Conservation (phyloP, 306 rosid species). For the Ziziphus jujuba region DNA sequence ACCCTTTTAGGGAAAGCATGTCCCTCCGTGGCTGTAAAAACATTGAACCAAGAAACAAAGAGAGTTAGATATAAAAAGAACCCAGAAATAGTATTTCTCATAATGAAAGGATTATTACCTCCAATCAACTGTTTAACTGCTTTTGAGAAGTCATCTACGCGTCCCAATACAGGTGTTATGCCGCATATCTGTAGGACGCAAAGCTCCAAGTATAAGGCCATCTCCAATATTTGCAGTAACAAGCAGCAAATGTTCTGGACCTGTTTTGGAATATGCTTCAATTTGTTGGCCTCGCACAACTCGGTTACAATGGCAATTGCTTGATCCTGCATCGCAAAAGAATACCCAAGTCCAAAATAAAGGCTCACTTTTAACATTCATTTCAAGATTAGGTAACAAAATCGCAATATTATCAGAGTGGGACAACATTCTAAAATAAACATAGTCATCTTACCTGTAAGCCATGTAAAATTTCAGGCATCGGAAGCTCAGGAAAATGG, state of each 20-base stretch:
- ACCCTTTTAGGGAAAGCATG: slow-evolving; percentile 57
- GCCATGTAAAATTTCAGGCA: slow-evolving; percentile 96
- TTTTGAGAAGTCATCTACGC: slow-evolving; percentile 83
- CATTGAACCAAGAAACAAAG: slow-evolving; percentile 2
- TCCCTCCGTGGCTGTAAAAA: slow-evolving; percentile 63
- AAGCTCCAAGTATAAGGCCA: slow-evolving; percentile 88
- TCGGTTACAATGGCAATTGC: slow-evolving; percentile 60
- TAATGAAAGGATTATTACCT: slow-evolving; percentile 47
- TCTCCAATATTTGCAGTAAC: slow-evolving; percentile 75
- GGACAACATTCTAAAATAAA: background rate
- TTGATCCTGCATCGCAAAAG: slow-evolving; percentile 67
- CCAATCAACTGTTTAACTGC: slow-evolving; percentile 58
- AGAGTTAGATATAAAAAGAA: background rate
- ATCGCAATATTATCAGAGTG: background rate
- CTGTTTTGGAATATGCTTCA: slow-evolving; percentile 43
- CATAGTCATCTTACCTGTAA: slow-evolving; percentile 54
- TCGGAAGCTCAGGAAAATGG: slow-evolving; percentile 94
- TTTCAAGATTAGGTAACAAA: background rate
- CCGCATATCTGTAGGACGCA: slow-evolving; percentile 87
- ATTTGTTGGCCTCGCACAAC: slow-evolving; percentile 59
- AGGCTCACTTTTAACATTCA: background rate
- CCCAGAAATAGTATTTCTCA: background rate
- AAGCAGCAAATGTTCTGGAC: slow-evolving; percentile 57
- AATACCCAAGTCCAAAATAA: slow-evolving; percentile 12
- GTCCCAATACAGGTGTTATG: slow-evolving; percentile 86